Base-by-base conservation (phyloP, 495 filamentous ascomycete genomes). In the Sporormia fimetaria region DNA sequence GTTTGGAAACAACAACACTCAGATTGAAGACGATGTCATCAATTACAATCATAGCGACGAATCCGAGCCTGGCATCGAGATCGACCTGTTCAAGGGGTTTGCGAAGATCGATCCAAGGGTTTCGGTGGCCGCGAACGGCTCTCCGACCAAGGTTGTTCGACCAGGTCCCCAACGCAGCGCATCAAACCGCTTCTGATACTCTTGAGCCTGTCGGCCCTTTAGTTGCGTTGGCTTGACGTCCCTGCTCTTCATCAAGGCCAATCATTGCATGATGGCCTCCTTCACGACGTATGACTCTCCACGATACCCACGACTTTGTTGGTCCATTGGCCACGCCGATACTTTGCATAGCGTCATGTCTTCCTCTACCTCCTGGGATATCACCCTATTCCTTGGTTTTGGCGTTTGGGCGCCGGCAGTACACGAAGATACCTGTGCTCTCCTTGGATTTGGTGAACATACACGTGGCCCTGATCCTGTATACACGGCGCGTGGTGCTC, bases 31-130 rank as follows among this genome's bases (percentile, higher is more conserved):
- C 15, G 74, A 78, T 40, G 59, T 83, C 32, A 83, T 83, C 52
- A 66, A 65, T 42, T 68, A 80, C 20, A 10, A 74, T 47, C 58
- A 51, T 56, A 57, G 62, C 16, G 73, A 78, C 21, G 74, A 70
- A 21, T 68, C 71, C 30, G 73, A 68, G 33, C 39, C 39, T 49
- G 61, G 65, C 6, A 48, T 65, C 0, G 74, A 78, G 1, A 69
- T 92, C 31, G 87, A 94, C 60, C 78, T 96, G 40, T 69, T 87
- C 37, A 81, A 86, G 57, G 86, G 85, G 5, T 94, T 94, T 53
- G 79, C 85, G 58, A 86, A 84, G 60, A 94, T 94, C 60, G 85
- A 85, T 40, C 75, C 56, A 11, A 16, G 40, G 6, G n/a, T 41
- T 12, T 30, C 37, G 6, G 45, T 54, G 12, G 43, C 51, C 11